Conservation (phyloP, 129 eudicot species). For the sunflower (Helianthus annuus) region HanXRQr2.0-SUNRISE NC_035443.2:154403049-154403548, state of each 20-base stretch:
- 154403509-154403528: too few species aligned
- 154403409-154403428: too few species aligned
- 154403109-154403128: constrained; percentile 31
- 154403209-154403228: constrained; percentile 27
- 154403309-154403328: constrained; percentile 53
- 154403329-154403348: too few species aligned
- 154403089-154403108: constrained; percentile 40
- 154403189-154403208: constrained; percentile 28
- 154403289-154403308: constrained; percentile 49
- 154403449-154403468: too few species aligned
- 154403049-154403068: constrained; percentile 33
- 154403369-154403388: too few species aligned
- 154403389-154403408: too few species aligned
- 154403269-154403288: constrained; percentile 37
- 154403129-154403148: constrained; percentile 22
- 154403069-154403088: constrained; percentile 34
- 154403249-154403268: constrained; percentile 35
- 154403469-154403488: too few species aligned
- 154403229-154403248: constrained; percentile 40
- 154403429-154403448: too few species aligned
- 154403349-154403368: too few species aligned
- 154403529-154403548: too few species aligned
- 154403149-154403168: constrained; percentile 26
- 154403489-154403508: too few species aligned
- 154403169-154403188: constrained; percentile 28